These are phyloP conservation scores for Pulveroboletus sp. DNA, from an alignment of 768 basidiomycete species.

Conservation along the genomic window DNA sequence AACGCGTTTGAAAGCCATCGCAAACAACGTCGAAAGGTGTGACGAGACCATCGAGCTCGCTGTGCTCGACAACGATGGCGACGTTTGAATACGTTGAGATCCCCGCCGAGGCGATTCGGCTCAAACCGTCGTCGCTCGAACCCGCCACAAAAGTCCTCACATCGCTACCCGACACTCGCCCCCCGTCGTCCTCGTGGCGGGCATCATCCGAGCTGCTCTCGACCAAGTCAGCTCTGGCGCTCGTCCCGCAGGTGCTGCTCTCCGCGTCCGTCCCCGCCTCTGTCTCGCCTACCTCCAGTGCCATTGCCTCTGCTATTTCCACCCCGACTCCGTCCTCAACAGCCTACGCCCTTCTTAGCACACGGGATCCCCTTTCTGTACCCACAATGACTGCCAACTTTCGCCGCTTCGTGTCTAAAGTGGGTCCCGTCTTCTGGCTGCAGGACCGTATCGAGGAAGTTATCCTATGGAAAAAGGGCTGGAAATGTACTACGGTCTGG, in stretches of 20 bases:
- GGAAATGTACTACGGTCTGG: slow-evolving; percentile 69
- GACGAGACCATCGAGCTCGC: background rate
- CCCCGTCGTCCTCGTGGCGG: slow-evolving; percentile 9
- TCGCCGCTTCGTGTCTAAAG: slow-evolving; percentile 49
- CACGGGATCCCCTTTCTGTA: slow-evolving; percentile 67
- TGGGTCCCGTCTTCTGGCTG: slow-evolving; percentile 83
- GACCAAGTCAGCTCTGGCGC: slow-evolving; percentile 30
- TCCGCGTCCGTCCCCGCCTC: slow-evolving; percentile 19
- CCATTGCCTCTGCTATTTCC: slow-evolving; percentile 19
- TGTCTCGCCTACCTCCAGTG: slow-evolving; percentile 2
- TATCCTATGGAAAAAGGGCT: slow-evolving; percentile 33
- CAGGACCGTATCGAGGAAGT: slow-evolving; percentile 87
- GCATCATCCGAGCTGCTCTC: slow-evolving; percentile 9
- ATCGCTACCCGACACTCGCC: slow-evolving; percentile 38
- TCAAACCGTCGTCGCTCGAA: slow-evolving; percentile 26
- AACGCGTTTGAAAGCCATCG: no score
- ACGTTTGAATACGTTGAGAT: slow-evolving; percentile 40
- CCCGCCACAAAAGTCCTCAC: slow-evolving; percentile 41
- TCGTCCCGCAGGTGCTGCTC: slow-evolving; percentile 39
- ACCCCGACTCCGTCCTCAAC: slow-evolving; percentile 17
- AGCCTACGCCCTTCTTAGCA: slow-evolving; percentile 40
- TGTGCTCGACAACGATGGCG: slow-evolving; percentile 19
- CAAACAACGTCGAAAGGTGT: no score
- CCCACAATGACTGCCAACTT: slow-evolving; percentile 52
- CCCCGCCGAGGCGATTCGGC: slow-evolving; percentile 35